Conservation (phyloP, 176 grass and related monocot genomes). For the Oryza rufipogon region DNA sequence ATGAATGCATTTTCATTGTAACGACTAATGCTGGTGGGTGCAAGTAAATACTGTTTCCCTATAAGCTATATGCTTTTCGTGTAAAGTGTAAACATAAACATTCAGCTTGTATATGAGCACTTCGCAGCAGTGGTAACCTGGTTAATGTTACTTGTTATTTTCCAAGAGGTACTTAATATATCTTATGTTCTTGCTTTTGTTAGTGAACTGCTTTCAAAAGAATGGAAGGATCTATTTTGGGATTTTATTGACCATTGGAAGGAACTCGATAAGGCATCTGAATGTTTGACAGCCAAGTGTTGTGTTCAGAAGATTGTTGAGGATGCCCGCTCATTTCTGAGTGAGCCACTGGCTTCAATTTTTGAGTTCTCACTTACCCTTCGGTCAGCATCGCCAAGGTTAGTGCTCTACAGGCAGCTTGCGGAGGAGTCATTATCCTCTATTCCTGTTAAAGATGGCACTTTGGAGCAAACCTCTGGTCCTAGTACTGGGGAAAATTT, state of each 20-base stretch:
- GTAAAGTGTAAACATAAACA: conserved; percentile 2
- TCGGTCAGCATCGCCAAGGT: conserved; percentile 84
- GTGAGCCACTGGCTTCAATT: conserved; percentile 65
- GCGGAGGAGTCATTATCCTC: conserved; percentile 86
- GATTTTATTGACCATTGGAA: conserved; percentile 80
- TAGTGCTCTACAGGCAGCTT: conserved; percentile 83
- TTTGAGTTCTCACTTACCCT: conserved; percentile 96
- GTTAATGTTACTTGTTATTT: conserved; percentile 24
- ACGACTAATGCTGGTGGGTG: background rate
- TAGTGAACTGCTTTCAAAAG: conserved; percentile 90
- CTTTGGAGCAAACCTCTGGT: conserved; percentile 48
- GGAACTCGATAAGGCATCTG: conserved; percentile 70
- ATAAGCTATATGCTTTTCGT: background rate
- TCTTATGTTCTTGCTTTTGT: conserved; percentile 31
- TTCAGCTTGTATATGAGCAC: conserved; percentile 20
- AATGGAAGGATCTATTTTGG: conserved; percentile 84
- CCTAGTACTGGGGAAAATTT: conserved; percentile 39
- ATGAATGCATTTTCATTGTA: background rate
- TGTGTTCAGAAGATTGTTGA: conserved; percentile 76
- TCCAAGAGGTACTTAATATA: conserved; percentile 15
- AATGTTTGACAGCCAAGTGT: conserved; percentile 87
- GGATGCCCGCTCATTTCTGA: conserved; percentile 70
- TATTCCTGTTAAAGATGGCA: conserved; percentile 48
- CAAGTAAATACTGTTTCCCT: background rate
- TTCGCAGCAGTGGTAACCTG: conserved; percentile 5